Percentiles rank a stretch among this genome's conserved stretches.
Evolutionary conservation across 2,329 filamentous ascomycete genomes (phyloP).

Genomic region (Hypoxylon sp.): DNA sequence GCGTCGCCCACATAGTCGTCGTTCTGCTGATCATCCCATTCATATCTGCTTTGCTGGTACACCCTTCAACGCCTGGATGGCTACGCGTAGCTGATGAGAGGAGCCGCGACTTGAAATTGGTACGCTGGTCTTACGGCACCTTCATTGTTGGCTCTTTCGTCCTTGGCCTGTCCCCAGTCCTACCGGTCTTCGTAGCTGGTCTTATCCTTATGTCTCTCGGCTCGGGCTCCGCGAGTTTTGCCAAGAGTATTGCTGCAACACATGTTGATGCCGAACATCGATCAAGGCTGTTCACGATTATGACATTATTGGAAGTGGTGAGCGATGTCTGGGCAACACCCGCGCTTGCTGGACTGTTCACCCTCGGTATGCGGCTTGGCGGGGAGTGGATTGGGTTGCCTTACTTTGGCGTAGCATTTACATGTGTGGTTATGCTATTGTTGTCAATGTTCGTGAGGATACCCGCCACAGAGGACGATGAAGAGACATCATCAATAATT

Average conservation of each 20-base stretch:
- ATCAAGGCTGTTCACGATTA: conserved; percentile 43
- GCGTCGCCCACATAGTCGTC: conserved; percentile 39
- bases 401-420: conserved; percentile 44
- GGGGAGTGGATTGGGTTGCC: conserved; percentile 45
- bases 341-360: conserved; percentile 43
- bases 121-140: conserved; percentile 38
- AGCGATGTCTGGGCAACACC: conserved; percentile 43
- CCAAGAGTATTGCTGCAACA: conserved; percentile 41
- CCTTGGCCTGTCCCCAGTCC: conserved; percentile 40
- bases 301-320: conserved; percentile 37
- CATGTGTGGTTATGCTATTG: conserved; percentile 40
- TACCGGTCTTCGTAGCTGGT: conserved; percentile 42
- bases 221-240: conserved; percentile 40
- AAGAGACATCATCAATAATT: conserved; percentile 38
- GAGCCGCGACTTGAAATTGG: conserved; percentile 43
- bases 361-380: conserved; percentile 44
- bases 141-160: conserved; percentile 39
- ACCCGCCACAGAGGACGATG: conserved; percentile 9
- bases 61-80: conserved; percentile 30
- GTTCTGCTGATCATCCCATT: conserved; percentile 42
- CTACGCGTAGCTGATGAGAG: conserved; percentile 39
- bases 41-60: conserved; percentile 37
- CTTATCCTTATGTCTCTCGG: conserved; percentile 45
- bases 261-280: conserved; percentile 43
- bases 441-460: conserved; percentile 39